These are phyloP conservation scores for Dothideomycetes sp. DNA, from an alignment of 2,329 filamentous ascomycete genomes.

Conservation along the genomic window DNA sequence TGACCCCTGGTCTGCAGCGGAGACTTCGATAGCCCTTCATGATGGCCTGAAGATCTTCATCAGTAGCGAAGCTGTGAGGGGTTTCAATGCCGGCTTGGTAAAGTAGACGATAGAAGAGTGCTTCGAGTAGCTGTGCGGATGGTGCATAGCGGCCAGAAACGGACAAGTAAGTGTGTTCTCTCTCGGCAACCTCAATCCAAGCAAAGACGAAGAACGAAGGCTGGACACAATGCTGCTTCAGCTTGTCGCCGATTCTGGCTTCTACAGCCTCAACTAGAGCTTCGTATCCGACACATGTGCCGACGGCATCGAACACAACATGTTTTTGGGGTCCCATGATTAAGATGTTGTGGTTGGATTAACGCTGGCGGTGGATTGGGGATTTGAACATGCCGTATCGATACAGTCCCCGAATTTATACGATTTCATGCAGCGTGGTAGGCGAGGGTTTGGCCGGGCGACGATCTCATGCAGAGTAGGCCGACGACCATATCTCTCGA, in stretches of 20 bases:
- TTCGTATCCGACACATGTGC: conserved; percentile 41
- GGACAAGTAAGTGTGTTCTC: conserved; percentile 42
- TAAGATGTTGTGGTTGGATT: too few species aligned
- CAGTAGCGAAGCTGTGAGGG: conserved; percentile 33
- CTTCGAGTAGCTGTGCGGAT: conserved; percentile 35
- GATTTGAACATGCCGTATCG: too few species aligned
- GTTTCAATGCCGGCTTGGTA: conserved; percentile 36
- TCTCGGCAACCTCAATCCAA: conserved; percentile 41
- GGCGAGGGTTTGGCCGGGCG: too few species aligned
- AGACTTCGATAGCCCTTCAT: conserved; percentile 30
- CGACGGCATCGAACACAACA: conserved; percentile 37
- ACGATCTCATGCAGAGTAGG: too few species aligned
- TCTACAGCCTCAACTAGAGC: conserved; percentile 36
- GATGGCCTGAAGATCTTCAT: conserved; percentile 34
- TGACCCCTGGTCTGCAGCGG: conserved; percentile 30
- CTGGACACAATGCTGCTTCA: conserved; percentile 32
- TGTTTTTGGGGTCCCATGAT: conserved; percentile 15
- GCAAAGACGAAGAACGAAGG: conserved; percentile 36
- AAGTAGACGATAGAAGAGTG: conserved; percentile 43
- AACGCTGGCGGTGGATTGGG: too few species aligned
- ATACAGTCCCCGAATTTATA: too few species aligned
- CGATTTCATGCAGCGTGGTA: too few species aligned
- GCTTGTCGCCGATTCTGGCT: conserved; percentile 32
- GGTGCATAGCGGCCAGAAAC: conserved; percentile 35
- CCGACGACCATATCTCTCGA: too few species aligned